These are phyloP conservation scores for Psilocybe tampanensis DNA, from an alignment of 768 basidiomycete species.

Conservation along the genomic window DNA sequence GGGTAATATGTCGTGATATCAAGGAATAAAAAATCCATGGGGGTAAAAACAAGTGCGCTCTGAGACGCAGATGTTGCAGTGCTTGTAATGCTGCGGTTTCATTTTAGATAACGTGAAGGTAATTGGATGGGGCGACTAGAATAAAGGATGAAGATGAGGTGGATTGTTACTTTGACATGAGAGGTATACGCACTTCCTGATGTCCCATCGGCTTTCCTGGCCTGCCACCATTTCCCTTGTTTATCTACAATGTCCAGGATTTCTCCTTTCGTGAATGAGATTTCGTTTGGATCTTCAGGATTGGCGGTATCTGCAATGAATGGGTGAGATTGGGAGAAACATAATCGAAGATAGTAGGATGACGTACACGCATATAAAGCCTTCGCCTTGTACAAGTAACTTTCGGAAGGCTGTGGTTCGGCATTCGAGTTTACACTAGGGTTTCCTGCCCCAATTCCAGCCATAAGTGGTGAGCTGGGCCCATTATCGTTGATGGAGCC, in stretches of 20 bases:
- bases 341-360: conserved; percentile 19
- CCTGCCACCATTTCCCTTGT: conserved; percentile 94
- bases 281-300: conserved; percentile 93
- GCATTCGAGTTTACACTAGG: conserved; percentile 21
- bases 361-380: conserved; percentile 84
- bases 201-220: conserved; percentile 73
- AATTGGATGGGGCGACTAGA: conserved; percentile 83
- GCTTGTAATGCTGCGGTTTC: neutral
- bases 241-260: conserved; percentile 92
- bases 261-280: conserved; percentile 92
- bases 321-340: conserved; percentile 22
- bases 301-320: conserved; percentile 79
- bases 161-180: neutral
- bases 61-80: conserved; percentile 5
- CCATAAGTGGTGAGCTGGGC: conserved; percentile 67
- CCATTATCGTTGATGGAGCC: conserved; percentile 51
- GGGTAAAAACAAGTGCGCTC: neutral
- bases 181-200: conserved; percentile 66
- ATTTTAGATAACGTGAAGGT: conserved; percentile 74
- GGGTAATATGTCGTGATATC: conserved; percentile 22
- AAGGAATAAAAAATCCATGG: conserved; percentile 12
- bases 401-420: conserved; percentile 37
- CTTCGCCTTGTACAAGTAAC: conserved; percentile 76
- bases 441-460: conserved; percentile 65
- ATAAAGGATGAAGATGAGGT: conserved; percentile 14